Percentiles rank a stretch among this genome's conserved stretches.
Evolutionary conservation across 345 rosid species (phyloP).

Genomic region (Pseudoturritis turrita): DNA sequence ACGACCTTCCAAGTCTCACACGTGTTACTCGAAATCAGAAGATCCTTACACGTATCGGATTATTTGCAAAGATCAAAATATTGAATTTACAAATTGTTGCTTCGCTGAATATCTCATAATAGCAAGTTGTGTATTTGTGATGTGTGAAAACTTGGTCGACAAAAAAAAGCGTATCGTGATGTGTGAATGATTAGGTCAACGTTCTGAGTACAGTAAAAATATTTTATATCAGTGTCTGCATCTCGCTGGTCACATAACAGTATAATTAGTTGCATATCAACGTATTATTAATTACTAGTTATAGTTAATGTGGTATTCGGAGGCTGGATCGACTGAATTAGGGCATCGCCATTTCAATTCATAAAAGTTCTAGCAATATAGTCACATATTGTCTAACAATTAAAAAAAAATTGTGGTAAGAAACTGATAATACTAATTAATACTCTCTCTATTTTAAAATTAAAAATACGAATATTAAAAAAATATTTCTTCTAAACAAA

Average conservation of each 20-base stretch:
- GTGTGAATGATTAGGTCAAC: too few species aligned
- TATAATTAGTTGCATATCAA: background rate
- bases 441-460: too few species aligned
- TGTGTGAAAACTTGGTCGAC: too few species aligned
- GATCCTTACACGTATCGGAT: slow-evolving; percentile 19
- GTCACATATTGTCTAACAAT: background rate
- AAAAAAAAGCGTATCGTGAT: too few species aligned
- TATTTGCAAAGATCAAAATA: slow-evolving; percentile 7
- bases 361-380: too few species aligned
- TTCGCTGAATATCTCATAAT: slow-evolving; percentile 6
- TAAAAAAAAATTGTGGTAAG: background rate
- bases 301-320: background rate
- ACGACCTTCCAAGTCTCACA: slow-evolving; percentile 4
- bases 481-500: too few species aligned
- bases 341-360: background rate
- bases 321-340: background rate
- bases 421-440: too few species aligned
- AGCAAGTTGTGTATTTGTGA: slow-evolving; percentile 1
- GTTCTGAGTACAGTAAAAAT: too few species aligned
- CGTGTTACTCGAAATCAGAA: background rate
- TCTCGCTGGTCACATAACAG: background rate
- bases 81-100: background rate
- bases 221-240: background rate
- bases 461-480: too few species aligned
- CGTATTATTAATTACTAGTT: background rate